These are phyloP conservation scores for Paramecium sonneborni DNA, from an alignment of 73 alveolate species.

Conservation along the genomic window DNA sequence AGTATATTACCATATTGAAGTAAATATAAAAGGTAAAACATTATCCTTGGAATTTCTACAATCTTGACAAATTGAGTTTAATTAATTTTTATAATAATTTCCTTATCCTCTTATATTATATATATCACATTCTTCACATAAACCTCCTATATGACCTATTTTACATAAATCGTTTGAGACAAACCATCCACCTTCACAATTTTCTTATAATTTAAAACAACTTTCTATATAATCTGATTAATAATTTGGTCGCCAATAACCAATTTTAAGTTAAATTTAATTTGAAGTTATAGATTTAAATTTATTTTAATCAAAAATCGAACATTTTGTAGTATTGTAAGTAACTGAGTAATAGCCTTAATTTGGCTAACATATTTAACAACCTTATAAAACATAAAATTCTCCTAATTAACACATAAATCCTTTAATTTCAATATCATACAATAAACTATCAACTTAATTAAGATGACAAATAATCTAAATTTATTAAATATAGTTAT, in stretches of 20 bases:
- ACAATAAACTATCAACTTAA: not conserved
- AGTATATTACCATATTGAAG: too few species aligned
- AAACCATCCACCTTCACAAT: conserved; percentile 43
- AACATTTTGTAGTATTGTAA: not conserved
- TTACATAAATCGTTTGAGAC: not conserved
- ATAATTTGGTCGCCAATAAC: not conserved
- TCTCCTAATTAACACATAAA: not conserved
- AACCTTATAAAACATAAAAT: not conserved
- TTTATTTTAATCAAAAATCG: not conserved
- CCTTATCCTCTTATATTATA: not conserved
- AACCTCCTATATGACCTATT: conserved; percentile 52
- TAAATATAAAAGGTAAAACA: too few species aligned
- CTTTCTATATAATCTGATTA: not conserved
- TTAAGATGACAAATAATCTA: not conserved
- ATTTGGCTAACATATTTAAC: not conserved
- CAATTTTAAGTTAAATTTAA: not conserved
- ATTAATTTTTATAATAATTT: too few species aligned
- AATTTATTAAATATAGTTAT: not conserved
- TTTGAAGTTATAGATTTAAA: not conserved
- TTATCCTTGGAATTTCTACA: too few species aligned
- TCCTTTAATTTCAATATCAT: not conserved
- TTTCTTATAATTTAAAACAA: not conserved
- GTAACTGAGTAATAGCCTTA: conserved; percentile 10
- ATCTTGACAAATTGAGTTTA: too few species aligned
- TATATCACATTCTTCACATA: conserved; percentile 39